Percentiles rank a stretch among this genome's conserved stretches.
Conservation (phyloP, 768 basidiomycete genomes). For the Kwoniella mangroviensis region DNA sequence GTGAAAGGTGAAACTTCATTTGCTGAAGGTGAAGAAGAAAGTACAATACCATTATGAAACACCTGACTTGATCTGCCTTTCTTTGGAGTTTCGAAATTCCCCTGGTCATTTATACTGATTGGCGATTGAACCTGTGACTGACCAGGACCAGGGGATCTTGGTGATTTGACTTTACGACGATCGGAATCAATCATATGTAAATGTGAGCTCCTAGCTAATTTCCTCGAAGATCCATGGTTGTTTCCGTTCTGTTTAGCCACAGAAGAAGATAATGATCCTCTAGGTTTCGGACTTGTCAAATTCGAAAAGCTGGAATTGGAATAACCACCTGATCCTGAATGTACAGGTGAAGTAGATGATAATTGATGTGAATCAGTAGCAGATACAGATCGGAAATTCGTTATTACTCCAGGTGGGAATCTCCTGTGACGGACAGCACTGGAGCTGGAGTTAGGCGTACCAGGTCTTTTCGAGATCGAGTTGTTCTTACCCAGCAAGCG, state of each 20-base stretch:
- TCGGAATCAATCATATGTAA: constrained; percentile 51
- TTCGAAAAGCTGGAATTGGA: not conserved
- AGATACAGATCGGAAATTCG: constrained; percentile 29
- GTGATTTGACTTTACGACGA: not conserved
- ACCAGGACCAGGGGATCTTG: not conserved
- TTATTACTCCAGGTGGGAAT: constrained; percentile 11
- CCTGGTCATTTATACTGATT: not conserved
- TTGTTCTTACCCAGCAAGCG: constrained; percentile 4
- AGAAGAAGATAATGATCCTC: constrained; percentile 17
- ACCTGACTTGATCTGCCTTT: not conserved
- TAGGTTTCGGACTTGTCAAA: constrained; percentile 13
- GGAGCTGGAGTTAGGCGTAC: constrained; percentile 20
- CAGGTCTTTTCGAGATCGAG: constrained; percentile 15
- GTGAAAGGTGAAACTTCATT: constrained; percentile 16
- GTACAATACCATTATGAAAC: not conserved
- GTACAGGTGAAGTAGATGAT: not conserved
- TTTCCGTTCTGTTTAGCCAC: not conserved
- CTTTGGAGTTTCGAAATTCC: constrained; percentile 1
- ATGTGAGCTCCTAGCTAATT: constrained; percentile 50
- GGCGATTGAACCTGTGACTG: not conserved
- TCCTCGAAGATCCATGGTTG: constrained; percentile 9
- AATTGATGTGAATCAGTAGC: constrained; percentile 13
- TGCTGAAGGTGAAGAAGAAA: not conserved
- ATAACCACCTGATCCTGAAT: not conserved
- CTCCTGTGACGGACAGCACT: constrained; percentile 21